Percentiles rank a stretch among this genome's conserved stretches.
These are phyloP conservation scores for Nakataea oryzae DNA, from an alignment of 2,329 filamentous ascomycete species.

Conservation along the genomic window DNA sequence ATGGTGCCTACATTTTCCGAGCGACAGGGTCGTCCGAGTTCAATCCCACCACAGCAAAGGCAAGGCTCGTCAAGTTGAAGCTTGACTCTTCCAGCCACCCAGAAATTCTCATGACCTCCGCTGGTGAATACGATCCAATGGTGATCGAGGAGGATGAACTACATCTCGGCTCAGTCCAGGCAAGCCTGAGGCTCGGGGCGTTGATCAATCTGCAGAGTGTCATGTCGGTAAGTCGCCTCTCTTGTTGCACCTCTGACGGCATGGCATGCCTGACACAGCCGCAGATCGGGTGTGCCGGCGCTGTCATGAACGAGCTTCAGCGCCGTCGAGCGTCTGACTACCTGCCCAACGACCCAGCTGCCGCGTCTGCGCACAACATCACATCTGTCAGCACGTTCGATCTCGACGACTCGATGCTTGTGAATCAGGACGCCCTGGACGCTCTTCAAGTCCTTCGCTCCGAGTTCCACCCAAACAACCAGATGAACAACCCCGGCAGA, in stretches of 20 bases:
- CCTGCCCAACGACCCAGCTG: constrained; percentile 46
- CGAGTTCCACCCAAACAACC: constrained; percentile 73
- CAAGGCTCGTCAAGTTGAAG: constrained; percentile 51
- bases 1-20: constrained; percentile 44
- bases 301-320: constrained; percentile 69
- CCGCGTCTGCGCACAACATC: constrained; percentile 47
- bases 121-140: constrained; percentile 13
- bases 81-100: constrained; percentile 35
- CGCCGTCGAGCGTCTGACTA: constrained; percentile 54
- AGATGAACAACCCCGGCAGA: constrained; percentile 59
- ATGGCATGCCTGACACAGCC: neutral
- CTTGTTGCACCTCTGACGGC: neutral
- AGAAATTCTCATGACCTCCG: constrained; percentile 46
- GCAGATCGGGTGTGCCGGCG: constrained; percentile 74
- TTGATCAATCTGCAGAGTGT: constrained; percentile 64
- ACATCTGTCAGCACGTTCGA: constrained; percentile 64
- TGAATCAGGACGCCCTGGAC: constrained; percentile 69
- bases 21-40: constrained; percentile 65
- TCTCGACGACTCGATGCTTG: constrained; percentile 56
- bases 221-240: constrained; percentile 43
- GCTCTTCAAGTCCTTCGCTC: constrained; percentile 79
- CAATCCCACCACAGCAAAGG: constrained; percentile 52
- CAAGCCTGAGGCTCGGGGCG: constrained; percentile 56
- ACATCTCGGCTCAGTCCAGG: constrained; percentile 35
- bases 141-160: constrained; percentile 27